Evolutionary conservation across 2,329 filamentous ascomycete genomes (phyloP), one percentile per base, ranked within the genome.

Genomic region (Alternaria panax): DNA sequence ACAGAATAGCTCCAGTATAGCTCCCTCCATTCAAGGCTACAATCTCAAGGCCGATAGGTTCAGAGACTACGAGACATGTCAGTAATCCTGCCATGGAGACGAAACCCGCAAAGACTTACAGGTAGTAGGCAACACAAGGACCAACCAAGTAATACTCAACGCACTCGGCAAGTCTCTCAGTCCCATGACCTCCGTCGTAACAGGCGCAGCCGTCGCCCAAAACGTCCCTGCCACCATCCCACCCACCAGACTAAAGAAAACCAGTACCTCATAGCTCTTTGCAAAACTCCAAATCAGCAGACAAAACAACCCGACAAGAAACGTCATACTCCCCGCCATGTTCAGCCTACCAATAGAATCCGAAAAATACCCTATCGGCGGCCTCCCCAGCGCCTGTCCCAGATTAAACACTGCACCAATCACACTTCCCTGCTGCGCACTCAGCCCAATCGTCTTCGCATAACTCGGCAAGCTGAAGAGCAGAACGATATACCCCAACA

Each of bases 381-480:
- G 91, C 12, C 91, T 82, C 1, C 91, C 91, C 11, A 93, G 61
- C 2, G 84, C 90, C 65, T 89, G 86, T 57, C 85, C 81, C 71
- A 90, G 72, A 73, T 92, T 93, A 67, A 93, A 84, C 36, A 93
- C 77, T 5, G 91, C 91, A n/a, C 87, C 89, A 45, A 92, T 83
- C 16, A 92, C 81, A 0, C 88, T 88, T 7, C 89, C 91, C 70
- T 93, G 87, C 5, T 85, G 82, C 2, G 90, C 81, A 1, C 83
- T 82, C 28, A 93, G 84, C 1, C 91, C 91, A 42, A 93, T 85
- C 5, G 83, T 84, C 56, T 85, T 83, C 36, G 89, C 89, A 71
- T 92, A 94, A 73, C 89, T 91, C 14, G 91, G 88, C 45, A 93
- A 79, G 11, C 87, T 90, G 77, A 93, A 94, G 43, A 93, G 84